Conservation (phyloP, 495 filamentous ascomycete genomes). For the Neurospora cerealis region DNA sequence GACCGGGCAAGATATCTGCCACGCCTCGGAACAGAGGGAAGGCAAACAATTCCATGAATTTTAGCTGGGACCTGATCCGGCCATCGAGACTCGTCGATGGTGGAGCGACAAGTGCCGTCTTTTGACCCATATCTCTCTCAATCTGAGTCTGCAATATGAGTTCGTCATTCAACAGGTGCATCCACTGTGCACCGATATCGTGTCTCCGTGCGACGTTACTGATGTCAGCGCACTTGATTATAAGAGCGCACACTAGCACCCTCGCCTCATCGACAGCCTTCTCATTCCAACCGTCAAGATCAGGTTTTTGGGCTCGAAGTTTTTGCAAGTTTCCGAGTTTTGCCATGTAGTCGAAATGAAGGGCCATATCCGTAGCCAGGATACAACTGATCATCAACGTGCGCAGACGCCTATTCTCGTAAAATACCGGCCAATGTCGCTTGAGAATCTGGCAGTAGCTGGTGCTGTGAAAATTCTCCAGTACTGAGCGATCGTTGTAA, state of each 20-base stretch:
- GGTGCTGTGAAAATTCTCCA: slow-evolving; percentile 96
- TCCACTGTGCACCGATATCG: slow-evolving; percentile 75
- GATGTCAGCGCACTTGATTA: slow-evolving; percentile 98
- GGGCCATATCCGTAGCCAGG: slow-evolving; percentile 90
- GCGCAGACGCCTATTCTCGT: slow-evolving; percentile 63
- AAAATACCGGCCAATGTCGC: slow-evolving; percentile 80
- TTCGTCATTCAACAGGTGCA: slow-evolving; percentile 82
- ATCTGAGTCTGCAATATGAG: slow-evolving; percentile 87
- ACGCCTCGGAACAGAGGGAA: slow-evolving; percentile 81
- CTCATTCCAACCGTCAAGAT: slow-evolving; percentile 56
- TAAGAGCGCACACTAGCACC: slow-evolving; percentile 68
- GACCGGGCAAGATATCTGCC: slow-evolving; percentile 68
- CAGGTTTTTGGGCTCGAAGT: slow-evolving; percentile 49
- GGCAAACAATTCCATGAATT: slow-evolving; percentile 94
- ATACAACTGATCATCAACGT: slow-evolving; percentile 92
- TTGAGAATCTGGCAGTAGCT: slow-evolving; percentile 94
- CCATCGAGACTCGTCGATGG: slow-evolving; percentile 77
- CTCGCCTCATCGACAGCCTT: slow-evolving; percentile 61
- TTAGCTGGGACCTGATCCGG: slow-evolving; percentile 77
- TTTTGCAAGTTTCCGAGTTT: slow-evolving; percentile 71
- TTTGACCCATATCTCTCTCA: slow-evolving; percentile 79
- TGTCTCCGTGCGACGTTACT: slow-evolving; percentile 91
- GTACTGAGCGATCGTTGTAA: slow-evolving; percentile 93
- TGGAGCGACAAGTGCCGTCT: slow-evolving; percentile 74
- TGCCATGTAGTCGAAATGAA: slow-evolving; percentile 94